Evolutionary conservation across 371 early-diverging fungal genomes (phyloP).

Genomic region (Blastocladiella emersonii): DNA sequence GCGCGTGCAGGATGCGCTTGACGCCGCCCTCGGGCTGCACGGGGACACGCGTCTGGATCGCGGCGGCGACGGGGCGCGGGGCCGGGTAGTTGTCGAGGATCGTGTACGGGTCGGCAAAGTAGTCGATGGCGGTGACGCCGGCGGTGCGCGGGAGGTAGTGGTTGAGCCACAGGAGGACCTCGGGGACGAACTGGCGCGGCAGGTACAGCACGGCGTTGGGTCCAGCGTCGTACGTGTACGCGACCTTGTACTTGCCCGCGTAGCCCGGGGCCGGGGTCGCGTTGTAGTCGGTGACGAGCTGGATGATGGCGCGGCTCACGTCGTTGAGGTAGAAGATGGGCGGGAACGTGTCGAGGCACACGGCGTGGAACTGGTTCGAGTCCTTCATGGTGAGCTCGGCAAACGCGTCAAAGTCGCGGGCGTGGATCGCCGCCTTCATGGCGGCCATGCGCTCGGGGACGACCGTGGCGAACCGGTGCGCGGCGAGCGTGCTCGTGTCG

Average conservation of each 20-base stretch:
- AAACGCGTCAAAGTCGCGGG: conserved; percentile 77
- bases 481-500: conserved; percentile 73
- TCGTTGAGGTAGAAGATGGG: conserved; percentile 93
- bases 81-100: conserved; percentile 31
- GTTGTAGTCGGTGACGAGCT: conserved; percentile 76
- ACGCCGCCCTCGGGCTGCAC: conserved; percentile 57
- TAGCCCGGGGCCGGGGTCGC: conserved; percentile 7
- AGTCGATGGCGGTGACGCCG: conserved; percentile 15
- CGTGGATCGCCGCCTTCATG: conserved; percentile 69
- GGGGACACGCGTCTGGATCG: conserved; percentile 33
- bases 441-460: conserved; percentile 78
- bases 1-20: conserved; percentile 75
- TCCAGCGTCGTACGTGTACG: conserved; percentile 94
- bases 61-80: conserved; percentile 17
- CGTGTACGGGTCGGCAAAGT: conserved; percentile 49
- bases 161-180: conserved; percentile 65
- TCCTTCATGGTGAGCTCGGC: conserved; percentile 94
- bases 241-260: conserved; percentile 41
- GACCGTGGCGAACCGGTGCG: conserved; percentile 58
- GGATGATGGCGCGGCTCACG: conserved; percentile 76
- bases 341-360: conserved; percentile 83
- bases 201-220: conserved; percentile 97
- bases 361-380: conserved; percentile 97
- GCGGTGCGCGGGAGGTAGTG: conserved; percentile 66
- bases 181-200: conserved; percentile 56